These are phyloP conservation scores for Fusarium sulawesiense DNA, from an alignment of 2,329 filamentous ascomycete genomes.

Conservation along the genomic window DNA sequence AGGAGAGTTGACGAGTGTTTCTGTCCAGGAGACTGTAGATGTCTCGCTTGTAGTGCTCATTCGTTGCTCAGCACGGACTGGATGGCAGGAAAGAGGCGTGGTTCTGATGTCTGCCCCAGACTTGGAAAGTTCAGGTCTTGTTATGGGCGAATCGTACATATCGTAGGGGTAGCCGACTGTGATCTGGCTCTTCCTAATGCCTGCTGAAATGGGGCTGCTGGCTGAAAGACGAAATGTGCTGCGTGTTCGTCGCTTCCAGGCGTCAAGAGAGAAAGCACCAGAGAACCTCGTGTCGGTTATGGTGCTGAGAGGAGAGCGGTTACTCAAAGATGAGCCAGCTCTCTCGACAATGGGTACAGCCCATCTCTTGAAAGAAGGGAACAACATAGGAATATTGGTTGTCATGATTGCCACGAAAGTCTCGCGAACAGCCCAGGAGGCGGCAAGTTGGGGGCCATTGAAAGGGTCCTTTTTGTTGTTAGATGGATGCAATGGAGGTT, in stretches of 20 bases:
- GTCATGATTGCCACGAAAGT: constrained; percentile 58
- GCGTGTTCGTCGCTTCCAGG: constrained; percentile 37
- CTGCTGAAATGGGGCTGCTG: constrained; percentile 21
- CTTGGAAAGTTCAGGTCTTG: constrained; percentile 1
- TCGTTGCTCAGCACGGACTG: neutral
- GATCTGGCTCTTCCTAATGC: constrained; percentile 41
- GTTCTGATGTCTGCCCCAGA: neutral
- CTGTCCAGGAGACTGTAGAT: constrained; percentile 34
- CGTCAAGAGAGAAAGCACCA: constrained; percentile 32
- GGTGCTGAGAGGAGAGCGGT: constrained; percentile 26
- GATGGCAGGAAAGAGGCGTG: neutral
- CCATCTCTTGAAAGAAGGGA: constrained; percentile 58
- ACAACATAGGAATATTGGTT: constrained; percentile 59
- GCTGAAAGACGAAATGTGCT: constrained; percentile 30
- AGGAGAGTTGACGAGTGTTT: constrained; percentile 6
- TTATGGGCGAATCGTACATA: constrained; percentile 5
- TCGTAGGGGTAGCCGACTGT: constrained; percentile 36
- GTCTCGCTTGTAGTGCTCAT: constrained; percentile 31
- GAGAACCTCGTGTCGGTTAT: constrained; percentile 32
- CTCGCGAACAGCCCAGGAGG: constrained; percentile 57
- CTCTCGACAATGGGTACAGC: constrained; percentile 40
- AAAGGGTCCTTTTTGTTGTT: constrained; percentile 51
- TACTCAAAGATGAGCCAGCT: constrained; percentile 39
- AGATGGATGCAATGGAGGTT: neutral
- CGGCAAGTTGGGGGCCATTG: constrained; percentile 55